Evolutionary conservation across 169 alveolate genomes (phyloP).

Genomic region (Plasmodium fragile): DNA sequence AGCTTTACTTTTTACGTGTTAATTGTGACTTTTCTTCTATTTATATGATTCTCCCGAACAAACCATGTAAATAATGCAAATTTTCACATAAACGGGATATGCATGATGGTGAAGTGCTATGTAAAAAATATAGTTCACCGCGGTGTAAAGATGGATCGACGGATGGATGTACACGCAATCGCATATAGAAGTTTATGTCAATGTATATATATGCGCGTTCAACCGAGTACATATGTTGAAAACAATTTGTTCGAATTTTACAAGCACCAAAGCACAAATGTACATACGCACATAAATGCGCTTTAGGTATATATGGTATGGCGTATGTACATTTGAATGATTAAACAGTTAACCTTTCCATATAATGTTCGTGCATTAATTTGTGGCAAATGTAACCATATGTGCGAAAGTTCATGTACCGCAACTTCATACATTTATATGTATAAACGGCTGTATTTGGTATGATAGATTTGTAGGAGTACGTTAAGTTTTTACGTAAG

Average conservation of each 20-base stretch:
- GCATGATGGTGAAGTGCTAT: not conserved
- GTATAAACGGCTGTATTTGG: not conserved
- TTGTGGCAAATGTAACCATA: not conserved
- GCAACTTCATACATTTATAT: not conserved
- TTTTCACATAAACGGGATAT: conserved; percentile 27
- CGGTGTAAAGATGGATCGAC: not conserved
- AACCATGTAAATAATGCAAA: conserved; percentile 4
- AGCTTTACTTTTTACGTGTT: conserved; percentile 9
- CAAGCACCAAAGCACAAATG: not conserved
- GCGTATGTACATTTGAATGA: conserved; percentile 8
- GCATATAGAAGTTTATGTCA: not conserved
- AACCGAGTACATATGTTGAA: not conserved
- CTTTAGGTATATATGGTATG: conserved; percentile 5
- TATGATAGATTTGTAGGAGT: conserved; percentile 3
- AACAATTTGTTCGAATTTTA: conserved; percentile 8
- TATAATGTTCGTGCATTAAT: not conserved
- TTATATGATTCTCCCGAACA: conserved; percentile 25
- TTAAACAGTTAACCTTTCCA: not conserved
- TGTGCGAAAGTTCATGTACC: not conserved
- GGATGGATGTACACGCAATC: not conserved
- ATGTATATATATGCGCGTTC: not conserved
- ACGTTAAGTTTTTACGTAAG: conserved; percentile 6
- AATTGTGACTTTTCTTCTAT: conserved; percentile 16
- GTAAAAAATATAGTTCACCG: not conserved
- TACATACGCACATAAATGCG: conserved; percentile 1